Percentiles rank a stretch among this genome's conserved stretches.
Conservation (phyloP, 345 rosid species). For the Eucalyptus regnans region DNA sequence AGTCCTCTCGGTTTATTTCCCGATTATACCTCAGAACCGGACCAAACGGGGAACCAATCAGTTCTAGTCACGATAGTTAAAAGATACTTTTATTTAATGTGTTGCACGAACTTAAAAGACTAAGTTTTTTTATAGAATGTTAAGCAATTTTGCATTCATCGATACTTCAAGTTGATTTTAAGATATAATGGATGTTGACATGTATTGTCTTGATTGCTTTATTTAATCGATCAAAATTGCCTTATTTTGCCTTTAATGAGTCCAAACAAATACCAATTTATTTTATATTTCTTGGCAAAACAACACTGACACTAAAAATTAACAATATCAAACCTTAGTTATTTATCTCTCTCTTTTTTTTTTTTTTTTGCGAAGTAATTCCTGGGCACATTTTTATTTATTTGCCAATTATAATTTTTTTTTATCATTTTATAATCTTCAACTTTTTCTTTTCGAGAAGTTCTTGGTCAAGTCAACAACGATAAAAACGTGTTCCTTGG, state of each 20-base stretch:
- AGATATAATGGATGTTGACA: background rate
- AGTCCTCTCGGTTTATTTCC: too few species aligned
- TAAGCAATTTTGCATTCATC: background rate
- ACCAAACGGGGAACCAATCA: too few species aligned
- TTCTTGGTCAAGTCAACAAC: background rate
- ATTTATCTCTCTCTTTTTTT: too few species aligned
- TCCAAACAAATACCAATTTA: background rate
- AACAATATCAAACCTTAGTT: background rate
- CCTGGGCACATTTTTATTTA: too few species aligned
- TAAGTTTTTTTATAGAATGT: too few species aligned
- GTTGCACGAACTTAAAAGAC: background rate
- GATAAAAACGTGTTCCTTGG: background rate
- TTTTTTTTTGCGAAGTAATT: too few species aligned
- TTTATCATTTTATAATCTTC: background rate
- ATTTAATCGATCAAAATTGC: background rate
- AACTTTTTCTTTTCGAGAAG: background rate
- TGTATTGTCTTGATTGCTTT: background rate
- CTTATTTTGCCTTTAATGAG: background rate
- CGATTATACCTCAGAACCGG: too few species aligned
- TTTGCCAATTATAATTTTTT: too few species aligned
- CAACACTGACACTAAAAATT: background rate
- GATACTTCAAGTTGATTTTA: too few species aligned
- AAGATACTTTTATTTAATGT: too few species aligned
- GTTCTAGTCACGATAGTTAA: too few species aligned
- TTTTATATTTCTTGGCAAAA: too few species aligned